Evolutionary conservation across 2,329 filamentous ascomycete species (phyloP), one percentile per base, ranked within the genome.

Genomic region (Neofusicoccum sp.): DNA sequence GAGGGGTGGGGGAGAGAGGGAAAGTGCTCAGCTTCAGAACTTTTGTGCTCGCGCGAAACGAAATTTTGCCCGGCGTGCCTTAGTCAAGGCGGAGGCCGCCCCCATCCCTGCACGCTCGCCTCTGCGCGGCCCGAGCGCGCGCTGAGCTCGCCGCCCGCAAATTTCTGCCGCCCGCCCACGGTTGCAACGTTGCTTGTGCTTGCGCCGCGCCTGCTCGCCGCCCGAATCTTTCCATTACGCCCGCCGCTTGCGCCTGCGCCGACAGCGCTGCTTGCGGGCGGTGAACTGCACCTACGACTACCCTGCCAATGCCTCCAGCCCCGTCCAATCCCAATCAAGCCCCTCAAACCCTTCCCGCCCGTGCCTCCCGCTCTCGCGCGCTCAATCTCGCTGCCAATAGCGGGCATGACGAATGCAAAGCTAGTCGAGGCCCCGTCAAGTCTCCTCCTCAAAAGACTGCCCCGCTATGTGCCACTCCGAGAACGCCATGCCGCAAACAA

Each of bases 1-100:
- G 67, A 69, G 68, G 67, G 63, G 67, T 71, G 67, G 68, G 67
- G 61, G 62, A 65, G 62, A 40, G 40, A 34, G 40, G 38, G 20
- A 44, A n/a, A 20, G 34, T 24, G 63, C 36, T 45, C 48, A 47
- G 31, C 40, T 36, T 38, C n/a, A 41, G 20, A 63, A 53, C 36
- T 56, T 60, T 63, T 62, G 60, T 51, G 60, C 57, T 41, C 34
- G 34, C 45, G 38, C 43, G 40, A 61, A 61, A 57, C 33, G 43
- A 54, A 61, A 61, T 48, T 43, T 57, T 61, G 16, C 26, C 51
- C 51, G 16, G 58, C 54, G 31, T 33, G 33, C 33, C 56, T 47
- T 60, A 53, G 47, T 53, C 31, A 60, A 60, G 48, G 58, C 58
- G 57, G 47, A 43, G 34, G 48, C 24, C 45, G 40, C 31, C 11